Evolutionary conservation across 2,329 filamentous ascomycete genomes (phyloP), one percentile per base, ranked within the genome.

Genomic region (Colletotrichum karsti): DNA sequence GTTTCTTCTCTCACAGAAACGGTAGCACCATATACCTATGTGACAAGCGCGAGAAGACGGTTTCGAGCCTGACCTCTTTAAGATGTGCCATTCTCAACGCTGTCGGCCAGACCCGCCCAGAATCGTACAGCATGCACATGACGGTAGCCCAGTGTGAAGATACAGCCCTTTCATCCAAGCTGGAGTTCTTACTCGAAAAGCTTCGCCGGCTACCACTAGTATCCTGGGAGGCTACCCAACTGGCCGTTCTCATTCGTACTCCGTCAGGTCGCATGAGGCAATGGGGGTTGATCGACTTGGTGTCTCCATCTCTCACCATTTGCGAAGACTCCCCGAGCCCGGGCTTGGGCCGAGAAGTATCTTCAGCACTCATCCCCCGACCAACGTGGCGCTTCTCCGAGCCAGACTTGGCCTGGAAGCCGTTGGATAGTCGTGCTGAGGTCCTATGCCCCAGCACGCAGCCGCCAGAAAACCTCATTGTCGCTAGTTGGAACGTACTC

Each of bases 111-210:
- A 33, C 65, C 4, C 66, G 67, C 5, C 62, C 71, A 10, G 69
- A 69, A 4, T 56, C 63, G 1, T 85, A 81, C 66, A 79, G 75
- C 12, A 80, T 83, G 72, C 89, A 92, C 74, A 77, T 92, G 76
- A 91, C 88, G 1, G 77, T 92, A 24, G 90, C 86, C 0, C 89
- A 92, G 72, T 87, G 82, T 44, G 81, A 85, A 37, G 82, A 87
- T 24, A 71, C 78, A 6, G 39, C 42, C 9, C 74, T 78, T 5
- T 76, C 80, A 5, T 79, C 81, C 18, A 77, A 82, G n/a, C 84
- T 87, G 67, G 78, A 83, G 7, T 86, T 84, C 35, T 75, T 90
- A 5, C 66, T 88, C 4, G 79, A 85, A 20, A 90, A 91, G 72
- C 82, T 84, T 5, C 76, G 78, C 3, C 74, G 85, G 6, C 70